Conservation (phyloP, 2,329 filamentous ascomycete species). For the Paraphaeosphaeria sporulosa region DNA sequence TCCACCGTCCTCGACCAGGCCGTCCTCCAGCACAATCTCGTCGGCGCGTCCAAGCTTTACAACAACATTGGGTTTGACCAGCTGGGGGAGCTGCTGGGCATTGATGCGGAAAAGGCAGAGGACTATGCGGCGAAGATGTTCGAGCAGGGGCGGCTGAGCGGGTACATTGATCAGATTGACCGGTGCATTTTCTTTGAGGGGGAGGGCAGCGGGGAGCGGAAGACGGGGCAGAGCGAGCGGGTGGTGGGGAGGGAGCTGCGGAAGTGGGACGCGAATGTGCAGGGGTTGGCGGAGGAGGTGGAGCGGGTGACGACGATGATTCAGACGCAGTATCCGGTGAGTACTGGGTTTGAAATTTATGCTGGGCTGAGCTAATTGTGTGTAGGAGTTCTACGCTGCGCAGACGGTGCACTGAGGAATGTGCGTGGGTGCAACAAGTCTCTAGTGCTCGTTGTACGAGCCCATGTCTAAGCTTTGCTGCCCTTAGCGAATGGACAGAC, state of each 20-base stretch:
- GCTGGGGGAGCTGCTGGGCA: conserved; percentile 77
- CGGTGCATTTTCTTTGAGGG: conserved; percentile 87
- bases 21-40: conserved; percentile 93
- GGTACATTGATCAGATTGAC: conserved; percentile 93
- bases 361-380: neutral
- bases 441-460: neutral
- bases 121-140: conserved; percentile 94
- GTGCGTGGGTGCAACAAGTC: no score
- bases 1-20: conserved; percentile 92
- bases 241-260: conserved; percentile 75
- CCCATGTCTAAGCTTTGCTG: neutral
- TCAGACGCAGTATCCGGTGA: conserved; percentile 79
- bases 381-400: conserved; percentile 53
- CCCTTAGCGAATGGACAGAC: neutral
- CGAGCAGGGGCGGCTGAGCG: conserved; percentile 86
- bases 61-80: conserved; percentile 66
- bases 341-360: conserved; percentile 30
- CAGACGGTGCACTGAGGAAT: conserved; percentile 47
- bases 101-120: conserved; percentile 83
- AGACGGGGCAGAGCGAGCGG: conserved; percentile 67
- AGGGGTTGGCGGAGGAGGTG: conserved; percentile 85
- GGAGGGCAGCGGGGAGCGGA: conserved; percentile 73
- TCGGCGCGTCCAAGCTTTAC: conserved; percentile 74
- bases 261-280: conserved; percentile 89
- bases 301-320: conserved; percentile 85